Evolutionary conservation across 306 rosid species (phyloP).

Genomic region (Elaeagnus macrophylla): DNA sequence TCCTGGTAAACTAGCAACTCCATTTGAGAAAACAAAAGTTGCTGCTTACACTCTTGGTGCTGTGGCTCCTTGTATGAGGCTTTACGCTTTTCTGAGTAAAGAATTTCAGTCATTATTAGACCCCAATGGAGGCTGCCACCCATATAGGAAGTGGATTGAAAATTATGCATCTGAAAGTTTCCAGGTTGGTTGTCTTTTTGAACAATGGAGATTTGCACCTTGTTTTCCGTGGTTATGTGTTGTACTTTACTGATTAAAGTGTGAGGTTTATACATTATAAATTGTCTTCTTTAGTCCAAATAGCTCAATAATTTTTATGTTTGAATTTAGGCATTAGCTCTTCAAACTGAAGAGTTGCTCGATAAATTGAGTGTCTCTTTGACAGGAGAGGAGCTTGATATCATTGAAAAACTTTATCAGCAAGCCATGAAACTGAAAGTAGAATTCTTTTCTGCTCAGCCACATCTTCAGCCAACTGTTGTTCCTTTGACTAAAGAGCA

Average conservation of each 20-base stretch:
- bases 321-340: conserved; percentile 74
- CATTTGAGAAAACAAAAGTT: conserved; percentile 93
- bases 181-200: conserved; percentile 58
- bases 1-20: conserved; percentile 93
- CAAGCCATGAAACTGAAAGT: conserved; percentile 95
- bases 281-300: conserved; percentile 25
- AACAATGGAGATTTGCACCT: conserved; percentile 18
- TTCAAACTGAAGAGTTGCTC: conserved; percentile 85
- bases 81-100: conserved; percentile 78
- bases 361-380: conserved; percentile 87
- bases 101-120: conserved; percentile 50
- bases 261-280: conserved; percentile 27
- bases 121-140: conserved; percentile 42
- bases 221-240: conserved; percentile 24
- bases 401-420: conserved; percentile 85
- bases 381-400: conserved; percentile 97
- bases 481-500: conserved; percentile 73
- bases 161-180: conserved; percentile 65
- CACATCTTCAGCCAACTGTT: conserved; percentile 66
- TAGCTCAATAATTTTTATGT: conserved; percentile 41
- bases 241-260: conserved; percentile 16
- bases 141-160: conserved; percentile 80
- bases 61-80: conserved; percentile 95
- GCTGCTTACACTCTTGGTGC: conserved; percentile 96
- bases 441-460: conserved; percentile 79